Evolutionary conservation across 2,329 filamentous ascomycete species (phyloP).

Genomic region (Leptographium galeiforme): DNA sequence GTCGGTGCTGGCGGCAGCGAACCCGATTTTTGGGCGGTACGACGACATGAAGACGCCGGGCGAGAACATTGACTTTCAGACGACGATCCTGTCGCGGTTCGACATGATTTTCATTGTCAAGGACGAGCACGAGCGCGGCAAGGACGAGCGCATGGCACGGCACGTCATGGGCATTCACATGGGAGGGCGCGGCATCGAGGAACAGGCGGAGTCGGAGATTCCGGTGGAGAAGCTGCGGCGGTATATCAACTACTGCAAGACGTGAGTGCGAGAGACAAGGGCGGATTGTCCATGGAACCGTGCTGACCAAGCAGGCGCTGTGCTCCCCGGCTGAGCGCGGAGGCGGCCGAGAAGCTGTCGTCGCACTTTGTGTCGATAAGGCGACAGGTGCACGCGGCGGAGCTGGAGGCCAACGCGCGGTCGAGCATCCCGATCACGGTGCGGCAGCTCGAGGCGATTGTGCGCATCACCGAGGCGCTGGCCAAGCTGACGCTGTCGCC

Average conservation of each 20-base stretch:
- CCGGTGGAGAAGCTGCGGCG: conserved; percentile 93
- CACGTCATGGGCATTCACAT: conserved; percentile 98
- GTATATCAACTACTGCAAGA: conserved; percentile 94
- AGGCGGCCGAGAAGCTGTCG: conserved; percentile 89
- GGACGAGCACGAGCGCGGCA: conserved; percentile 79
- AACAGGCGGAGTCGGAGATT: conserved; percentile 75
- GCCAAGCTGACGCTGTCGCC: conserved; percentile 82
- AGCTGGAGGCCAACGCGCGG: conserved; percentile 77
- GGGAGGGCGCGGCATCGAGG: conserved; percentile 71
- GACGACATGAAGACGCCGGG: conserved; percentile 96
- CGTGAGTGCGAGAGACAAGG: conserved; percentile 38
- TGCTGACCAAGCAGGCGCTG: conserved; percentile 54
- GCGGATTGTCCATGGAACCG: background rate
- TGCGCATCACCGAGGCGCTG: conserved; percentile 91
- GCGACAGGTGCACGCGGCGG: conserved; percentile 81
- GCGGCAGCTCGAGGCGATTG: conserved; percentile 90
- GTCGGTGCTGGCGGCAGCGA: conserved; percentile 87
- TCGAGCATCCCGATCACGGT: conserved; percentile 96
- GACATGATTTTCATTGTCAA: conserved; percentile 99
- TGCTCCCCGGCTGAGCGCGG: conserved; percentile 76
- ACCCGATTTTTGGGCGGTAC: conserved; percentile 94
- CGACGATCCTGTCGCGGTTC: conserved; percentile 93
- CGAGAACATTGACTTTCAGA: conserved; percentile 99
- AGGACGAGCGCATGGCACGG: conserved; percentile 86
- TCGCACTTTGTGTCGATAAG: conserved; percentile 96